A percentile compares a stretch with the other conserved stretches of the same genome.
Evolutionary conservation across 2,329 filamentous ascomycete genomes (phyloP).

Genomic region (Fusarium sp.): DNA sequence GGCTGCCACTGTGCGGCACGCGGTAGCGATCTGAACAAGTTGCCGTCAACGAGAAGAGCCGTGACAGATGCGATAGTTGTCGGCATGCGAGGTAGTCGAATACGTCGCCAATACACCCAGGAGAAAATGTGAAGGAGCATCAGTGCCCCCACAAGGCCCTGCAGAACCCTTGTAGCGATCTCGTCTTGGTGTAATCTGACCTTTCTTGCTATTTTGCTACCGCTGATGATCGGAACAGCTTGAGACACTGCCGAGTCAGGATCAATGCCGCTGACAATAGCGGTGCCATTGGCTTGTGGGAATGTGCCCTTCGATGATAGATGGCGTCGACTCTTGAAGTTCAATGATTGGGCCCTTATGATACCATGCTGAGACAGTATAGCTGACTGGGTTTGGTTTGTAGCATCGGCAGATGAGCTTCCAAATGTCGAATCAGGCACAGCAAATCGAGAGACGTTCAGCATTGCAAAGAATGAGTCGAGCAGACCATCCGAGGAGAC

Average conservation of each 20-base stretch:
- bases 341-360: constrained; percentile 51
- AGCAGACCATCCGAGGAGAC: constrained; percentile 44
- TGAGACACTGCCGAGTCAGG: constrained; percentile 39
- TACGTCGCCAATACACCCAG: constrained; percentile 45
- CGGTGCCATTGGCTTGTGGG: constrained; percentile 26
- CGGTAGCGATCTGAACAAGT: constrained; percentile 46
- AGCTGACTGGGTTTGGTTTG: constrained; percentile 45
- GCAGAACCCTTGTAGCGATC: constrained; percentile 49
- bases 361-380: constrained; percentile 52
- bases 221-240: constrained; percentile 40
- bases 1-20: constrained; percentile 44
- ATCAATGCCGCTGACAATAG: constrained; percentile 41
- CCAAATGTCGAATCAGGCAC: constrained; percentile 44
- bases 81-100: constrained; percentile 46
- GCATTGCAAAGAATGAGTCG: constrained; percentile 51
- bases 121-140: constrained; percentile 44
- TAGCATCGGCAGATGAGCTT: constrained; percentile 16
- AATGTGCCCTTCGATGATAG: constrained; percentile 35
- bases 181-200: constrained; percentile 46
- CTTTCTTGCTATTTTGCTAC: constrained; percentile 20
- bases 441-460: constrained; percentile 50
- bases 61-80: constrained; percentile 53
- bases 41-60: constrained; percentile 52
- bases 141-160: constrained; percentile 47
- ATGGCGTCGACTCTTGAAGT: constrained; percentile 43